phyloP scores from a whole-genome alignment of 108 stramenopile species.

The Cyclotella kingstonii region DNA sequence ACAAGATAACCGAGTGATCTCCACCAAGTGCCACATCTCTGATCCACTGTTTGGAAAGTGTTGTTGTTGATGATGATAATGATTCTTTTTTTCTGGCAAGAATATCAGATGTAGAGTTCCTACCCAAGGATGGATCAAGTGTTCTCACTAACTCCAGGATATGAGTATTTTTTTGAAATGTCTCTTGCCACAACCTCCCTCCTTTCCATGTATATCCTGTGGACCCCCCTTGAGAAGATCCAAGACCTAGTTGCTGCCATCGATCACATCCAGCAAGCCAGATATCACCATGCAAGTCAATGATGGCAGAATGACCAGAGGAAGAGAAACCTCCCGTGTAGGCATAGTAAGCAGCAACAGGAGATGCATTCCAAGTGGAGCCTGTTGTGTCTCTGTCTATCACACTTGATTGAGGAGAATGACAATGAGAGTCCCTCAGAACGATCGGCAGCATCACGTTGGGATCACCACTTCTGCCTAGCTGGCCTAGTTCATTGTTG shows the following conservation, averaged over 20 bases:
- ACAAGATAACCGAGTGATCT: slow-evolving; percentile 66
- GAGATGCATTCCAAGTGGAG: background rate
- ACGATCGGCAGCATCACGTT: slow-evolving; percentile 14
- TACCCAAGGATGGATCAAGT: slow-evolving; percentile 9
- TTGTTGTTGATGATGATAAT: background rate
- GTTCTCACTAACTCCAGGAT: slow-evolving; percentile 34
- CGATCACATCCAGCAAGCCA: slow-evolving; percentile 72
- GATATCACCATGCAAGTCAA: slow-evolving; percentile 45
- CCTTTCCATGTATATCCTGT: slow-evolving; percentile 69
- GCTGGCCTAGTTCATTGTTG: slow-evolving; percentile 31
- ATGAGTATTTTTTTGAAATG: slow-evolving; percentile 34
- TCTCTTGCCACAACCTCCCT: slow-evolving; percentile 56
- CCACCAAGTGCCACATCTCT: slow-evolving; percentile 71
- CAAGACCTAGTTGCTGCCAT: slow-evolving; percentile 75
- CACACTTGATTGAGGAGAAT: no score
- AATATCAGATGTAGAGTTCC: no score
- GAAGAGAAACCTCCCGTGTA: slow-evolving; percentile 49
- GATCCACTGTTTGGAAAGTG: slow-evolving; percentile 29
- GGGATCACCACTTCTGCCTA: slow-evolving; percentile 16
- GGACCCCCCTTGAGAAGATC: slow-evolving; percentile 53
- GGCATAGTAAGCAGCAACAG: slow-evolving; percentile 10
- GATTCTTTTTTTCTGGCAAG: background rate
- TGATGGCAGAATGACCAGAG: slow-evolving; percentile 61
- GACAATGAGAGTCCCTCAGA: no score
- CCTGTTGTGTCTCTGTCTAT: background rate